Percentiles rank a stretch among this genome's conserved stretches.
phyloP scores from a whole-genome alignment of 2,329 filamentous ascomycete genomes.

The Botrytis sinoallii region DNA sequence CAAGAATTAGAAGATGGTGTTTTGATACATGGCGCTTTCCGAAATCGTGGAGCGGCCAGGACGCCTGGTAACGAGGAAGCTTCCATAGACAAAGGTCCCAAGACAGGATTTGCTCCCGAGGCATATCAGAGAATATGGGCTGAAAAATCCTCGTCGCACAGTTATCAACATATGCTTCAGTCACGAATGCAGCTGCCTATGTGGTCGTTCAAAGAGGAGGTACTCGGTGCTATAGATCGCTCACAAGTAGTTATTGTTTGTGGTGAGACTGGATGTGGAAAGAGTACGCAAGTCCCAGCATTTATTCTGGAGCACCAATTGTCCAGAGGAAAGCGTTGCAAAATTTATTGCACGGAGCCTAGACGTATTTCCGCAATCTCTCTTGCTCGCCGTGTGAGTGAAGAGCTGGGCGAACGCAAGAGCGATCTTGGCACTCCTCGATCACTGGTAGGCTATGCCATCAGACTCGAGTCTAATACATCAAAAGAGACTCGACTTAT shows the following conservation, averaged over 20 bases:
- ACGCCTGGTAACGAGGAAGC: constrained; percentile 49
- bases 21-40: constrained; percentile 73
- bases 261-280: constrained; percentile 94
- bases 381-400: constrained; percentile 85
- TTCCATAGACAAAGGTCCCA: constrained; percentile 38
- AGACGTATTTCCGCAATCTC: constrained; percentile 95
- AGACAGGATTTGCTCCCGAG: constrained; percentile 29
- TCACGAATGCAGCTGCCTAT: constrained; percentile 82
- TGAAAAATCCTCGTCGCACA: constrained; percentile 65
- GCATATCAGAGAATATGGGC: constrained; percentile 58
- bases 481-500: constrained; percentile 78
- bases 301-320: constrained; percentile 91
- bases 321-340: constrained; percentile 74
- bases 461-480: constrained; percentile 85
- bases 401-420: constrained; percentile 84
- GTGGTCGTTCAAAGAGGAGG: constrained; percentile 76
- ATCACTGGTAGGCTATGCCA: constrained; percentile 91
- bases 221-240: constrained; percentile 71
- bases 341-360: constrained; percentile 93
- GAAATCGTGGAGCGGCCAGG: constrained; percentile 52
- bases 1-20: constrained; percentile 71
- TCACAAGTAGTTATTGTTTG: constrained; percentile 91
- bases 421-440: constrained; percentile 76
- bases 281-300: constrained; percentile 95
- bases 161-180: constrained; percentile 33